Percentiles rank a stretch among this genome's conserved stretches.
These are phyloP conservation scores for Neurospora sp. DNA, from an alignment of 495 filamentous ascomycete species.

Conservation along the genomic window DNA sequence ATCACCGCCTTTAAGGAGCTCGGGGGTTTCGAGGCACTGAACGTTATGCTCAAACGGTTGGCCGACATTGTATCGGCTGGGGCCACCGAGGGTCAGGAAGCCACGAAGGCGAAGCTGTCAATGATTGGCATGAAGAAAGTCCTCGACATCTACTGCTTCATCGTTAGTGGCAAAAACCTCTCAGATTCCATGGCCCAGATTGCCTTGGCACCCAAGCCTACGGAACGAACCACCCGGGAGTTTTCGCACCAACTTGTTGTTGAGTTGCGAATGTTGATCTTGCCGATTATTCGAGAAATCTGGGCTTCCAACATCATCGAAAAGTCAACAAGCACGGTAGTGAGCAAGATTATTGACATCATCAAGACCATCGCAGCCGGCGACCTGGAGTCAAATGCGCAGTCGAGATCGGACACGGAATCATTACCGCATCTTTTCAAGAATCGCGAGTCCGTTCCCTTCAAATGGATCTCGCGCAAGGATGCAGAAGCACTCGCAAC, in stretches of 20 bases:
- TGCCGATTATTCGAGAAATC: constrained; percentile 67
- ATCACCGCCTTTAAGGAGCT: constrained; percentile 76
- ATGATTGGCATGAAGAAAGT: constrained; percentile 67
- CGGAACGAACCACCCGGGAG: constrained; percentile 48
- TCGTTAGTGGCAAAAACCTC: constrained; percentile 68
- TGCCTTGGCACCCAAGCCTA: constrained; percentile 43
- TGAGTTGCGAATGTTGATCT: constrained; percentile 70
- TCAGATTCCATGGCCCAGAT: constrained; percentile 60
- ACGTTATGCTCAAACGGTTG: constrained; percentile 63
- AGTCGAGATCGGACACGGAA: constrained; percentile 35
- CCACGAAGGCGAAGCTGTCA: constrained; percentile 29
- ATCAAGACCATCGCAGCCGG: constrained; percentile 68
- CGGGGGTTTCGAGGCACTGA: constrained; percentile 64
- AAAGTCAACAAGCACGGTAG: constrained; percentile 60
- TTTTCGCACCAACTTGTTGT: constrained; percentile 71
- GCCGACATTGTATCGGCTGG: constrained; percentile 49
- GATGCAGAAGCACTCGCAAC: constrained; percentile 16
- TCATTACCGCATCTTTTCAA: constrained; percentile 16
- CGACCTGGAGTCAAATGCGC: constrained; percentile 61
- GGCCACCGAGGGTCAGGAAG: constrained; percentile 21
- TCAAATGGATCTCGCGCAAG: constrained; percentile 26
- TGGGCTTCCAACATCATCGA: constrained; percentile 80
- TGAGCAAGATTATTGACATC: constrained; percentile 76
- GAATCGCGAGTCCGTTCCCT: constrained; percentile 10
- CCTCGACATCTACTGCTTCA: constrained; percentile 64